Percentiles rank a stretch among this genome's conserved stretches.
phyloP scores from a whole-genome alignment of 371 early-diverging fungal species.

The Rhizopus sp. region DNA sequence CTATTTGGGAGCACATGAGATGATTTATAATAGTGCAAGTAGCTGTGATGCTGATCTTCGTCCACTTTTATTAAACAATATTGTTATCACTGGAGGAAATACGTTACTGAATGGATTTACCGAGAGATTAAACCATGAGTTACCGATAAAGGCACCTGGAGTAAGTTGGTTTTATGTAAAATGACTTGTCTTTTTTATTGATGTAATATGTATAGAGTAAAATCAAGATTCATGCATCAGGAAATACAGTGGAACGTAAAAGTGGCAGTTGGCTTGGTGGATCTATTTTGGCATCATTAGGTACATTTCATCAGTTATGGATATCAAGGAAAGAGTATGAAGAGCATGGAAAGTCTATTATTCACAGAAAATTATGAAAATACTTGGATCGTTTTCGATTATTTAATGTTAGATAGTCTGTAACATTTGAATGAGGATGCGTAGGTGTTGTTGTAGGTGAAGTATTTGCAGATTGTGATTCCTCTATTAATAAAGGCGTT shows the following conservation, averaged over 20 bases:
- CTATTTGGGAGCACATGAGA: slow-evolving; percentile 58
- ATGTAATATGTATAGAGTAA: slow-evolving; percentile 54
- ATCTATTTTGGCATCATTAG: slow-evolving; percentile 92
- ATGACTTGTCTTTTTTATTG: background rate
- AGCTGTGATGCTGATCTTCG: slow-evolving; percentile 89
- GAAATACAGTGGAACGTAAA: slow-evolving; percentile 79
- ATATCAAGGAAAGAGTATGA: slow-evolving; percentile 87
- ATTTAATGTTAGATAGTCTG: slow-evolving; percentile 3
- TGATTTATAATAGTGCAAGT: slow-evolving; percentile 70
- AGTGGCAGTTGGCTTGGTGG: slow-evolving; percentile 97
- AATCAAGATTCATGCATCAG: slow-evolving; percentile 80
- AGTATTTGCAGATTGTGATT: slow-evolving; percentile 1
- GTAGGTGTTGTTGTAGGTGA: slow-evolving; percentile 7
- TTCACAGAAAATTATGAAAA: slow-evolving; percentile 75
- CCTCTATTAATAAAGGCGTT: slow-evolving; percentile 1
- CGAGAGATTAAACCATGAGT: slow-evolving; percentile 80
- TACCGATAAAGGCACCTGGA: slow-evolving; percentile 67
- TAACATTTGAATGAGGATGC: background rate
- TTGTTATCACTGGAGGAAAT: slow-evolving; percentile 91
- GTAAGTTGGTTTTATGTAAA: slow-evolving; percentile 47
- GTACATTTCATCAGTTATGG: slow-evolving; percentile 98
- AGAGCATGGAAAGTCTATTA: slow-evolving; percentile 80
- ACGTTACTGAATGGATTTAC: slow-evolving; percentile 84
- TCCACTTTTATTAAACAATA: slow-evolving; percentile 73
- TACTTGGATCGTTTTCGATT: slow-evolving; percentile 2